phyloP scores from a whole-genome alignment of 148 eudicot genomes.

The Oxyria digyna region DNA sequence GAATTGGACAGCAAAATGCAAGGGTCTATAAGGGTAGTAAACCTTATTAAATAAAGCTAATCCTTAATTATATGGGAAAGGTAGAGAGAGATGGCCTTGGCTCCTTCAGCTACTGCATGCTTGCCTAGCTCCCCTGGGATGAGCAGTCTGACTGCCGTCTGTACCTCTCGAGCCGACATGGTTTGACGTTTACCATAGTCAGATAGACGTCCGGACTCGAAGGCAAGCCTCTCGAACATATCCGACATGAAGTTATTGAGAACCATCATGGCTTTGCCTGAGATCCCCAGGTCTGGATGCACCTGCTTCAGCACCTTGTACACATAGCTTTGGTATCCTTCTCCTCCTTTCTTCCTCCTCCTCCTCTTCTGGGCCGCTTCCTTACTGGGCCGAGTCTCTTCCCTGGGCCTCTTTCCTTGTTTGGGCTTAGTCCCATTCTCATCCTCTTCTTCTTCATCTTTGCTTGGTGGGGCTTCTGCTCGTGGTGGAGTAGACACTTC shows the following conservation, averaged over 20 bases:
- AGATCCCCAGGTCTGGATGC: slow-evolving; percentile 62
- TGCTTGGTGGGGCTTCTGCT: slow-evolving; percentile 14
- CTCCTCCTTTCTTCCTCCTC: slow-evolving; percentile 17
- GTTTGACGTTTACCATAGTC: slow-evolving; percentile 24
- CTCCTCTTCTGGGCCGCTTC: slow-evolving; percentile 7
- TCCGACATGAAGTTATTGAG: slow-evolving; percentile 58
- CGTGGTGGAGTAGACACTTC: too few species aligned
- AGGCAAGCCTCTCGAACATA: slow-evolving; percentile 69
- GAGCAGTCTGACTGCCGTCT: slow-evolving; percentile 65
- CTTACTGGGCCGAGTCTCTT: background rate
- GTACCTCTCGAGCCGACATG: slow-evolving; percentile 61
- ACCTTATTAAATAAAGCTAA: too few species aligned
- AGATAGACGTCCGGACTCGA: slow-evolving; percentile 31
- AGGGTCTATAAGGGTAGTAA: too few species aligned
- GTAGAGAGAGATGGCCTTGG: slow-evolving; percentile 55
- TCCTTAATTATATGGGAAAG: background rate
- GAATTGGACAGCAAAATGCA: too few species aligned
- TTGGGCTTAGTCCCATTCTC: slow-evolving; percentile 8
- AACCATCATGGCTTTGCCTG: slow-evolving; percentile 62
- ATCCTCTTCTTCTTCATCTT: background rate
- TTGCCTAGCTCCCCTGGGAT: slow-evolving; percentile 71
- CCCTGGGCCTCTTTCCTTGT: background rate
- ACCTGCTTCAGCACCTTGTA: slow-evolving; percentile 67
- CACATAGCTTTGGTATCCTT: slow-evolving; percentile 50
- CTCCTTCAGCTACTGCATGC: slow-evolving; percentile 71